Conservation (phyloP, 2,329 filamentous ascomycete species). For the Calycina marina region DNA sequence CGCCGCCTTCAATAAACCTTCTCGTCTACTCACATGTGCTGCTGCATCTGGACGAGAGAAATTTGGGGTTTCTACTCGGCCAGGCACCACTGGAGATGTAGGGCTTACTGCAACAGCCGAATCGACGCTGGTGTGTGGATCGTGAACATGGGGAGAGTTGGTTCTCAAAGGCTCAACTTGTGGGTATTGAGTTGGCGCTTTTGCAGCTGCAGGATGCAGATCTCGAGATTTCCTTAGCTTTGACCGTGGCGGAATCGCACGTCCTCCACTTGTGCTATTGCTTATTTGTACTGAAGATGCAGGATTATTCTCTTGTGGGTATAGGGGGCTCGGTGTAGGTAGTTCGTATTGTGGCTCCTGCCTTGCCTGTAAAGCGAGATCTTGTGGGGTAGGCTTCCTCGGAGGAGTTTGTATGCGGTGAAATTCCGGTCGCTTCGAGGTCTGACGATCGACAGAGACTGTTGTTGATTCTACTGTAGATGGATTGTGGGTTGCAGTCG, state of each 20-base stretch:
- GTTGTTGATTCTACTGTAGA: neutral
- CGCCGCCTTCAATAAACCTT: constrained; percentile 4
- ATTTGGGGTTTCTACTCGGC: constrained; percentile 7
- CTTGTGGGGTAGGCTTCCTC: neutral
- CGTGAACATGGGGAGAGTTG: neutral
- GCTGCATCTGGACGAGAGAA: constrained; percentile 5
- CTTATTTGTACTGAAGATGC: neutral
- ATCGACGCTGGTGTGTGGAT: neutral
- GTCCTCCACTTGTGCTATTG: neutral
- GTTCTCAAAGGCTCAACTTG: neutral
- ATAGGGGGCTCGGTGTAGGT: neutral
- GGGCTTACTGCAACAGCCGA: constrained; percentile 2
- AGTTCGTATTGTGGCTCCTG: neutral
- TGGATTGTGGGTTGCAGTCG: neutral
- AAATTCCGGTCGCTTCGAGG: neutral
- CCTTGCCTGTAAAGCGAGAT: too few relatives aligned
- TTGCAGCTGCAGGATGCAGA: too few relatives aligned
- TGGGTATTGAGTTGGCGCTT: too few relatives aligned
- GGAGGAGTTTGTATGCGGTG: neutral
- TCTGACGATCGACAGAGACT: neutral
- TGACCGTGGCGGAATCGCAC: neutral
- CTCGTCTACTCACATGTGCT: constrained; percentile 1
- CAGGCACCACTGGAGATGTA: neutral
- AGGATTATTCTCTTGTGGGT: neutral
- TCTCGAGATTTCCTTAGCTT: neutral